Evolutionary conservation across 2,329 filamentous ascomycete genomes (phyloP).

Genomic region (Xylaria sp.): DNA sequence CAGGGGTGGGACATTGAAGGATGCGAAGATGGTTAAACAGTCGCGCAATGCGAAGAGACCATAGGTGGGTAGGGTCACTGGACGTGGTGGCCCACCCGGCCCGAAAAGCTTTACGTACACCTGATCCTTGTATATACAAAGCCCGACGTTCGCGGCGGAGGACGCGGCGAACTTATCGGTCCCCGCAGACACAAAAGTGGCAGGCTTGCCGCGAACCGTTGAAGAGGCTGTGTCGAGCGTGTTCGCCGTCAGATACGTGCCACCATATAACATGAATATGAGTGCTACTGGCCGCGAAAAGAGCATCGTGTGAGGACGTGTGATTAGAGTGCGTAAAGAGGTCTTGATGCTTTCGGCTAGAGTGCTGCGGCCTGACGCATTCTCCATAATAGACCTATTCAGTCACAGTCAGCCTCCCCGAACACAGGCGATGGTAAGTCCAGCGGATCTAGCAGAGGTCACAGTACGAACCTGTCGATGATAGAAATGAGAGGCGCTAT

Average conservation of each 20-base stretch:
- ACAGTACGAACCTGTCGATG: slow-evolving; percentile 74
- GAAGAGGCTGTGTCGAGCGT: slow-evolving; percentile 79
- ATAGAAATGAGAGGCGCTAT: slow-evolving; percentile 86
- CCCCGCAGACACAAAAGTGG: slow-evolving; percentile 72
- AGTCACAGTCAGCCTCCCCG: slow-evolving; percentile 7
- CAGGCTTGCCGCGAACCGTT: slow-evolving; percentile 62
- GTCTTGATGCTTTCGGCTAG: slow-evolving; percentile 63
- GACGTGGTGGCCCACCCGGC: slow-evolving; percentile 55
- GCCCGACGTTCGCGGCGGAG: slow-evolving; percentile 78
- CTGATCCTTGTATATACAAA: slow-evolving; percentile 90
- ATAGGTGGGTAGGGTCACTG: slow-evolving; percentile 74
- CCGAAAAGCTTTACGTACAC: slow-evolving; percentile 85
- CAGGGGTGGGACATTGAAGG: slow-evolving; percentile 85
- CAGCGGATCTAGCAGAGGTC: neutral
- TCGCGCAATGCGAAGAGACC: slow-evolving; percentile 81
- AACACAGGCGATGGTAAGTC: neutral
- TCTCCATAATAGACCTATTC: slow-evolving; percentile 76
- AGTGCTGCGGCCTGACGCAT: slow-evolving; percentile 71
- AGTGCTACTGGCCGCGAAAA: slow-evolving; percentile 71
- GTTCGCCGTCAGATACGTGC: slow-evolving; percentile 91
- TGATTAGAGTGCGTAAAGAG: slow-evolving; percentile 62
- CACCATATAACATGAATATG: slow-evolving; percentile 78
- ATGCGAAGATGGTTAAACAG: slow-evolving; percentile 87
- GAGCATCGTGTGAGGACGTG: slow-evolving; percentile 66
- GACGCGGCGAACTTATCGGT: slow-evolving; percentile 82